Conservation (phyloP, 2,329 filamentous ascomycete species). For the Fusarium luffae region DNA sequence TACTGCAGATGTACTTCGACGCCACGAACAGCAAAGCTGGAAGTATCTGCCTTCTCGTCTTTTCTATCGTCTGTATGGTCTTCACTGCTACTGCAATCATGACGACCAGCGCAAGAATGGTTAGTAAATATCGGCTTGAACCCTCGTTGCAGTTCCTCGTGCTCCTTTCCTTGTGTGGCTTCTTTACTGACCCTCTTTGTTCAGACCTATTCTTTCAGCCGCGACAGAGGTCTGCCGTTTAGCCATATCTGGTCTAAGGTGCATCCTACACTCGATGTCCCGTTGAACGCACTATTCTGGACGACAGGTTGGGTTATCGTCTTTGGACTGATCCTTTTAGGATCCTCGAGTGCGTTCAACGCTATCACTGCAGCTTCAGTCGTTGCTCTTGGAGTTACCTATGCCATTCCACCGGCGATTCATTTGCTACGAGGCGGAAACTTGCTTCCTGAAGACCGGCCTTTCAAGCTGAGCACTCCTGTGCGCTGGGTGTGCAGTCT, state of each 20-base stretch:
- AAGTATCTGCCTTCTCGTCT: conserved; percentile 72
- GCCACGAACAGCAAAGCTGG: conserved; percentile 72
- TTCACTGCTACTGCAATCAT: conserved; percentile 73
- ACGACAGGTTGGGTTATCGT: conserved; percentile 71
- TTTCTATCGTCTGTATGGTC: conserved; percentile 72
- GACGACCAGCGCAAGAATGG: conserved; percentile 65
- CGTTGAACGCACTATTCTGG: conserved; percentile 73
- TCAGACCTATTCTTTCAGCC: conserved; percentile 69
- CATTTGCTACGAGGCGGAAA: conserved; percentile 72
- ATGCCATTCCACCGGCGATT: conserved; percentile 60
- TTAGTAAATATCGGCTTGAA: no score
- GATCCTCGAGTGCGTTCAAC: conserved; percentile 74
- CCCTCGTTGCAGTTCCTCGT: no score
- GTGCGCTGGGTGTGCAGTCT: conserved; percentile 53
- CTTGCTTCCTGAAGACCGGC: conserved; percentile 66
- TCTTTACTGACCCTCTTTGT: no score
- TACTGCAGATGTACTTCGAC: conserved; percentile 72
- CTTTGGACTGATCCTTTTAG: conserved; percentile 77
- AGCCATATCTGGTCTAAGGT: conserved; percentile 67
- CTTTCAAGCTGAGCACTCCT: conserved; percentile 52
- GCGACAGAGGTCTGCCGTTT: conserved; percentile 74
- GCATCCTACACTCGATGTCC: conserved; percentile 72
- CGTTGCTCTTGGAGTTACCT: conserved; percentile 76
- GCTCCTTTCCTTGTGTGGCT: no score
- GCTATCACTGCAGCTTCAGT: conserved; percentile 79